Conservation (phyloP, 495 filamentous ascomycete genomes). For the Trichoderma asperelloides region DNA sequence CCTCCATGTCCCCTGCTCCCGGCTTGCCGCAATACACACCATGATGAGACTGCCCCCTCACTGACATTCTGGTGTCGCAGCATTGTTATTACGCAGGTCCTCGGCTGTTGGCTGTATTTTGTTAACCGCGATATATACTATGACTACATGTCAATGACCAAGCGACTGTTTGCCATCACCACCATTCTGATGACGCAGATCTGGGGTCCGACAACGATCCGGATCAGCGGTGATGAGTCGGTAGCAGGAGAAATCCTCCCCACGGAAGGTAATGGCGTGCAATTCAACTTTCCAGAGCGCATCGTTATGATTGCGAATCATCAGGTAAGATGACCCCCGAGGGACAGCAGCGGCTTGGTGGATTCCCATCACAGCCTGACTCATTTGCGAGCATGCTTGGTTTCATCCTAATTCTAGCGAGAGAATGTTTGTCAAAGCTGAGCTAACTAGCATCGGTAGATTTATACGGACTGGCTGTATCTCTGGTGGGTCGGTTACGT, state of each 20-base stretch:
- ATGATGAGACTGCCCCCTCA: background rate
- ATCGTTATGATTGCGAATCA: conserved; percentile 79
- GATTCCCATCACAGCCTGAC: conserved; percentile 8
- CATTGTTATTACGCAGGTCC: conserved; percentile 54
- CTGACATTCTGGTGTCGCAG: conserved; percentile 24
- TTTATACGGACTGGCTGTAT: conserved; percentile 86
- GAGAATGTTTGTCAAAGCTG: background rate
- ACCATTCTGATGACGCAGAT: conserved; percentile 70
- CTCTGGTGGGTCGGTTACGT: conserved; percentile 83
- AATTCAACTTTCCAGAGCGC: conserved; percentile 66
- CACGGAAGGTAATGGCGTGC: conserved; percentile 55
- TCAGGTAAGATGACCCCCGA: conserved; percentile 40
- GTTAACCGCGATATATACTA: conserved; percentile 63
- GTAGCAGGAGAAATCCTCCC: conserved; percentile 59
- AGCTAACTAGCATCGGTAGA: conserved; percentile 22
- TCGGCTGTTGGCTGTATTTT: conserved; percentile 63
- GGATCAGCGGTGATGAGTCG: conserved; percentile 67
- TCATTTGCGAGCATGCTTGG: background rate
- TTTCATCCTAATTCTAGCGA: background rate
- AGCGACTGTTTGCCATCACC: conserved; percentile 64
- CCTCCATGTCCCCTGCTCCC: background rate
- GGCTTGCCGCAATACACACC: conserved; percentile 10
- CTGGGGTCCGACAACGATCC: conserved; percentile 69
- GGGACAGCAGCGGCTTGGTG: background rate
- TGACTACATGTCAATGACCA: conserved; percentile 68